Evolutionary conservation across 331 rosid genomes (phyloP).

Genomic region (Pyrus hybrid): DNA sequence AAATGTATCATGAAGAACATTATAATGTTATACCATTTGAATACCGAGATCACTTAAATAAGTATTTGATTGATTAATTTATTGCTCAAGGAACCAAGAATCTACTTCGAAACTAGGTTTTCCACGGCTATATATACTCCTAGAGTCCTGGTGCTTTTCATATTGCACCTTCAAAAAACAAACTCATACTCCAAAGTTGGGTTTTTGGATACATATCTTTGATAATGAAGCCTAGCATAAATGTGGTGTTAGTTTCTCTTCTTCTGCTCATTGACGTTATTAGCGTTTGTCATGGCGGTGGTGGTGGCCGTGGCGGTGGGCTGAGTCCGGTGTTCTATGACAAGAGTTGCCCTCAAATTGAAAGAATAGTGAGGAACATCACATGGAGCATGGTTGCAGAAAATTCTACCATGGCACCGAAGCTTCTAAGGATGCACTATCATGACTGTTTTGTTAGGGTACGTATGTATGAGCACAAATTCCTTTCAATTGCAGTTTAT

Average conservation of each 20-base stretch:
- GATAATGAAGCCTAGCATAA: neutral
- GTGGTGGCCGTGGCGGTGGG: neutral
- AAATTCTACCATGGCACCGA: conserved; percentile 15
- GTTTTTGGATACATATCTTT: neutral
- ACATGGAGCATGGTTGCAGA: conserved; percentile 11
- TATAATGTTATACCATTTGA: neutral
- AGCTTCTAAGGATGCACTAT: conserved; percentile 36
- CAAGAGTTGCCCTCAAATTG: conserved; percentile 17
- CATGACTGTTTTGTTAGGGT: conserved; percentile 45
- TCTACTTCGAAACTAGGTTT: neutral
- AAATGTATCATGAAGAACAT: neutral
- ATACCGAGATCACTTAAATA: neutral
- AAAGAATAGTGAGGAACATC: neutral
- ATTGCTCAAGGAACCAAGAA: neutral
- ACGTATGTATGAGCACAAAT: neutral
- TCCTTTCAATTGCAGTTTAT: neutral
- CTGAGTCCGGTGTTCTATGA: conserved; percentile 6
- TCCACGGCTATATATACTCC: neutral
- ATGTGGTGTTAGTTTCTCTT: conserved; percentile 10
- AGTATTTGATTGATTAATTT: neutral
- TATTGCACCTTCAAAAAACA: neutral
- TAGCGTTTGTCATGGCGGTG: conserved; percentile 1
- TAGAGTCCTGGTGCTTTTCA: neutral
- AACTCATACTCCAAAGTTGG: neutral
- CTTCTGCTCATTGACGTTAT: neutral